Percentiles rank a stretch among this genome's conserved stretches.
Evolutionary conservation across 805 yeast species (phyloP).

Genomic region (Metschnikowia arizonensis): DNA sequence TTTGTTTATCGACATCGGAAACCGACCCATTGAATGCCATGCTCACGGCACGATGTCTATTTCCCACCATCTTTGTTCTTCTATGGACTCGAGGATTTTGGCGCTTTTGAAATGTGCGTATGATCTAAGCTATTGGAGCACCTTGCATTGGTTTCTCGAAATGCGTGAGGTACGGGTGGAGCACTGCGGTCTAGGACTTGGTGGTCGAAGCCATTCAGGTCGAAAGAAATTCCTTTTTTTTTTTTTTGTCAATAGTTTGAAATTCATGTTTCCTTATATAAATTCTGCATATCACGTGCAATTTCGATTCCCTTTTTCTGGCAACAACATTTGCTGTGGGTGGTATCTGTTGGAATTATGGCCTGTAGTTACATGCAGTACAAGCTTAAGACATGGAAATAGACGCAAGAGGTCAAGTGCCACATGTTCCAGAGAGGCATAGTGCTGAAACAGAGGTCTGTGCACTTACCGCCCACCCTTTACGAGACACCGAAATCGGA

Average conservation of each 20-base stretch:
- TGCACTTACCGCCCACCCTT: too few relatives aligned
- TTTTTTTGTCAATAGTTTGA: background rate
- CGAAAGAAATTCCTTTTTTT: background rate
- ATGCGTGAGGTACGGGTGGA: constrained; percentile 6
- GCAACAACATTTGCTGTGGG: too few relatives aligned
- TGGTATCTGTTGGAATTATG: too few relatives aligned
- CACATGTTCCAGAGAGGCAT: too few relatives aligned
- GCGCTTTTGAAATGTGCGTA: background rate
- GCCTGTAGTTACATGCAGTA: too few relatives aligned
- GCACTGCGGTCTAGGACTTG: background rate
- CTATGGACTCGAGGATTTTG: background rate
- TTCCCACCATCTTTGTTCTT: constrained; percentile 14
- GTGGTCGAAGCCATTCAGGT: background rate
- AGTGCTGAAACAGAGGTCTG: too few relatives aligned
- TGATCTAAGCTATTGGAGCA: background rate
- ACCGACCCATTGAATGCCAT: constrained; percentile 21
- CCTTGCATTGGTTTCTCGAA: constrained; percentile 2
- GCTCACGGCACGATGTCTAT: constrained; percentile 24
- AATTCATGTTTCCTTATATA: too few relatives aligned
- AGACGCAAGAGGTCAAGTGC: too few relatives aligned
- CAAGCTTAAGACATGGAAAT: too few relatives aligned
- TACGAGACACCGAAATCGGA: too few relatives aligned
- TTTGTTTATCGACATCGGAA: constrained; percentile 19
- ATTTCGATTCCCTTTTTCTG: too few relatives aligned
- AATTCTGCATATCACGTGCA: too few relatives aligned